A percentile compares a stretch with the other conserved stretches of the same genome.
Evolutionary conservation across 257 asterid genomes (phyloP).

Genomic region (Solanum rostratum): DNA sequence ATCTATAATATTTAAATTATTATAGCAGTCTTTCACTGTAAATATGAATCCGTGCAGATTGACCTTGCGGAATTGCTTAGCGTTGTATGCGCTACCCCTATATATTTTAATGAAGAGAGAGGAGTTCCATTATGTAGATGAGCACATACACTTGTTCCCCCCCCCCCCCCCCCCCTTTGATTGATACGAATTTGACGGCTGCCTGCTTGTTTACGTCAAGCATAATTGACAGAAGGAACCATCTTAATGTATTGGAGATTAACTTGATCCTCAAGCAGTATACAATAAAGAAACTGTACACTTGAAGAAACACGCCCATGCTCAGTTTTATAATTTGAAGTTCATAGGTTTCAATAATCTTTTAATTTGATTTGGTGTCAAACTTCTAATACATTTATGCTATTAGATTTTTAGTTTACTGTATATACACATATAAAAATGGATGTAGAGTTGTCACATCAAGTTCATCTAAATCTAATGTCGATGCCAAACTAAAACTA

Average conservation of each 20-base stretch:
- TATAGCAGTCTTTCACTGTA: slow-evolving; percentile 10
- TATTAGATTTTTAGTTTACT: too few relatives aligned
- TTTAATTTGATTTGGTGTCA: too few relatives aligned
- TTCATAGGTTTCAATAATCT: too few relatives aligned
- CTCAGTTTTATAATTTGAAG: not conserved
- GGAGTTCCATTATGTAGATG: not conserved
- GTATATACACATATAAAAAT: too few relatives aligned
- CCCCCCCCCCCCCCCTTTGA: not conserved
- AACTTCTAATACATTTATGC: too few relatives aligned
- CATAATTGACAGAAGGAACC: not conserved
- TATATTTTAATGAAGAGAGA: not conserved
- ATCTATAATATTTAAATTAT: not conserved
- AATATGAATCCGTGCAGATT: slow-evolving; percentile 11
- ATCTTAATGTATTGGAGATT: not conserved
- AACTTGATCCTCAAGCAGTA: not conserved
- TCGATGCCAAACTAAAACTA: too few relatives aligned
- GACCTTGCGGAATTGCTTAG: not conserved
- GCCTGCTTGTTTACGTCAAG: not conserved
- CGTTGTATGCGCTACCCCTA: not conserved
- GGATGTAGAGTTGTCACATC: too few relatives aligned
- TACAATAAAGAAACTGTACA: not conserved
- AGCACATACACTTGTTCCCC: too few relatives aligned
- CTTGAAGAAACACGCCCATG: not conserved
- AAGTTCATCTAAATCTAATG: too few relatives aligned
- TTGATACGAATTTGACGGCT: not conserved